These are phyloP conservation scores for Apophysomyces sp. DNA, from an alignment of 371 early-diverging fungal species.

Conservation along the genomic window DNA sequence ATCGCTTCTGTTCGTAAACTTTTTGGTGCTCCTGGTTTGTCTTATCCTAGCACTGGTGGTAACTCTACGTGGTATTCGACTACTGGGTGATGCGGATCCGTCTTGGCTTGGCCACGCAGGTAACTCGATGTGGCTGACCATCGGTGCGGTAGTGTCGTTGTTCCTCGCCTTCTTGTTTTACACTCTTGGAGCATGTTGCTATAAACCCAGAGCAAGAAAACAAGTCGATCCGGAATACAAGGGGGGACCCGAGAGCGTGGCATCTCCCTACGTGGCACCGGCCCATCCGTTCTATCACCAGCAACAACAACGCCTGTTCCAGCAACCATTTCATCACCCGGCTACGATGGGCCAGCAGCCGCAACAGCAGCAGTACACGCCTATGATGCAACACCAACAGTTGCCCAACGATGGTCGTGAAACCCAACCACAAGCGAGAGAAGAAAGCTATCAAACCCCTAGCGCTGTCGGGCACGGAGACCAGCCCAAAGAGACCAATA, in stretches of 20 bases:
- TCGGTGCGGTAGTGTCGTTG: slow-evolving; percentile 21
- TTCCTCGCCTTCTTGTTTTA: neutral
- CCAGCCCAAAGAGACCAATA: neutral
- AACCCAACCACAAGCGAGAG: neutral
- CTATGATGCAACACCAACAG: neutral
- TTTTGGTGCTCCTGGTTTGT: slow-evolving; percentile 29
- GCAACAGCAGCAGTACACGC: neutral
- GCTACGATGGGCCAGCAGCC: neutral
- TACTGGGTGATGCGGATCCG: slow-evolving; percentile 11
- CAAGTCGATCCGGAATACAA: neutral
- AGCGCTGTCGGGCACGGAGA: neutral
- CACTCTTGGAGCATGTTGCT: neutral
- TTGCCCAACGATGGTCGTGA: neutral
- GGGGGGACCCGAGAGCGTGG: neutral
- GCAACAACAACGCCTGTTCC: neutral
- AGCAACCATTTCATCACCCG: neutral
- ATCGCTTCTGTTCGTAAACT: slow-evolving; percentile 26
- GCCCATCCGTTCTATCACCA: neutral
- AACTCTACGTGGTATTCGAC: slow-evolving; percentile 17
- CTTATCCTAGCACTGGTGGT: slow-evolving; percentile 29
- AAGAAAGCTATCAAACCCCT: neutral
- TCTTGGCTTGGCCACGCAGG: slow-evolving; percentile 29
- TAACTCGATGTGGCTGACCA: slow-evolving; percentile 33
- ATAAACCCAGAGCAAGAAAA: neutral
- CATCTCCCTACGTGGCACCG: neutral